Percentiles rank a stretch among this genome's conserved stretches.
Evolutionary conservation across 495 filamentous ascomycete species (phyloP).

Genomic region (Aspergillus saccharolyticus): DNA sequence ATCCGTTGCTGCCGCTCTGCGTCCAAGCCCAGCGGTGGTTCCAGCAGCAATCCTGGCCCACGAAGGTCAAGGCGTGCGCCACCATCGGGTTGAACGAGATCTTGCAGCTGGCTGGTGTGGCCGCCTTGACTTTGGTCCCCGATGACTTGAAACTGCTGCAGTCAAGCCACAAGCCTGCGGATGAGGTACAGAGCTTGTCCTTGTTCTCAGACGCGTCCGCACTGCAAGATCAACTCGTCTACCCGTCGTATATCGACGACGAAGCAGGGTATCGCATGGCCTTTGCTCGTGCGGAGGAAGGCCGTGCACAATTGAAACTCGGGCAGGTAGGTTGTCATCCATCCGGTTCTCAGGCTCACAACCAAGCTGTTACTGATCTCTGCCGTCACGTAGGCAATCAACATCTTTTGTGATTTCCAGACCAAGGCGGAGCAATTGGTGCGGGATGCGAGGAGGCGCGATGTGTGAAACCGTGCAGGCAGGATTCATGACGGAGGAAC

Average conservation of each 20-base stretch:
- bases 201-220: not conserved
- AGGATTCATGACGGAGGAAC: too few relatives aligned
- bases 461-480: not conserved
- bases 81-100: constrained; percentile 3
- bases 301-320: constrained; percentile 1
- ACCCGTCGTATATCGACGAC: constrained; percentile 4
- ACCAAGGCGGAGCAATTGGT: not conserved
- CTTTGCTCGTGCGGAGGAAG: constrained; percentile 2
- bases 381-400: constrained; percentile 3
- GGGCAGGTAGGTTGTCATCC: not conserved
- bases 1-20: not conserved
- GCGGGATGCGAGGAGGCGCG: not conserved
- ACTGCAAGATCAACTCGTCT: not conserved
- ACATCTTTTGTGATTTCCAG: constrained; percentile 4
- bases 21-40: constrained; percentile 7
- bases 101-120: constrained; percentile 6
- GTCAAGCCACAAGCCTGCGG: not conserved
- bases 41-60: not conserved
- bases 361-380: too few relatives aligned
- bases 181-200: not conserved
- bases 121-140: constrained; percentile 2
- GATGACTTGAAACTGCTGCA: not conserved
- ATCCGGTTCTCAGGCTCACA: too few relatives aligned
- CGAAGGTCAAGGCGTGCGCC: constrained; percentile 7
- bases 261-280: constrained; percentile 3